Conservation (phyloP, 306 rosid species). For the Quillaja saponaria region DNA sequence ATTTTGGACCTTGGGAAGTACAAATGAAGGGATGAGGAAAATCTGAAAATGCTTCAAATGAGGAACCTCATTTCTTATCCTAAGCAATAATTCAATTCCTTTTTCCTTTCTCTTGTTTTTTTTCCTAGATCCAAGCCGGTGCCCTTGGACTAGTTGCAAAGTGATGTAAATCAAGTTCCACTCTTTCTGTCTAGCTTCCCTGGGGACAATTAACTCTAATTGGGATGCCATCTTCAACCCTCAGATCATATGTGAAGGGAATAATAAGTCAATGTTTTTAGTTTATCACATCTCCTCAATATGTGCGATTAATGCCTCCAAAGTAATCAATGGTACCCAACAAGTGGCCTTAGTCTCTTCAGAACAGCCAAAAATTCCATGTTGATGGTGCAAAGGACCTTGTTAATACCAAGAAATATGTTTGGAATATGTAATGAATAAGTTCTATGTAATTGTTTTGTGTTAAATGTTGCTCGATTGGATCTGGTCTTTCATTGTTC, state of each 20-base stretch:
- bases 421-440: neutral
- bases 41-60: neutral
- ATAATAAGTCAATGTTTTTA: neutral
- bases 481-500: slow-evolving; percentile 17
- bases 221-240: slow-evolving; percentile 4
- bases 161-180: neutral
- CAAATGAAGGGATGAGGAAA: slow-evolving; percentile 13
- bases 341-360: no score
- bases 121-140: neutral
- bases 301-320: no score
- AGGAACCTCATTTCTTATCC: neutral
- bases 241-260: slow-evolving; percentile 13
- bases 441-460: slow-evolving; percentile 12
- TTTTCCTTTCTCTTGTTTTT: slow-evolving; percentile 8
- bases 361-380: no score
- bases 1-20: neutral
- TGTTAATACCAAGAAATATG: no score
- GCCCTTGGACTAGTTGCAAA: neutral
- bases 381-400: no score
- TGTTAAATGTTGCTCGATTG: slow-evolving; percentile 4
- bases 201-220: neutral
- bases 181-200: no score
- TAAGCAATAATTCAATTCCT: slow-evolving; percentile 10
- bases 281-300: slow-evolving; percentile 13
- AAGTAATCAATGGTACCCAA: no score